phyloP scores from a whole-genome alignment of 106 monocot species.

The Iris macrosiphon region DNA sequence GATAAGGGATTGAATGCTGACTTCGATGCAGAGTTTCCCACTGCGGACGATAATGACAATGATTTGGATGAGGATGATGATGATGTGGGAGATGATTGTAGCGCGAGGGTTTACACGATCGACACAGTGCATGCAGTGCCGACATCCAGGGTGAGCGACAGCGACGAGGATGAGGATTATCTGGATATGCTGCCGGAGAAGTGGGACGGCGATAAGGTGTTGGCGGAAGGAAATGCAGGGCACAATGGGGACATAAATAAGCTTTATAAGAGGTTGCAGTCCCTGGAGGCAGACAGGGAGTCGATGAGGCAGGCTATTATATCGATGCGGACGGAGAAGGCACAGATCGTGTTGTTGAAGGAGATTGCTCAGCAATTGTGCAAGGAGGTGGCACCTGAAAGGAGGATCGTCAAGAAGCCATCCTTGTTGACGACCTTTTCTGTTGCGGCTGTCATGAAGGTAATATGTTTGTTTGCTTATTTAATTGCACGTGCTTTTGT shows the following conservation, averaged over 20 bases:
- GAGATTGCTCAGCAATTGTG: constrained; percentile 55
- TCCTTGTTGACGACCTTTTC: constrained; percentile 22
- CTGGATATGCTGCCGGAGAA: background rate
- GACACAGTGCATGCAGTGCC: constrained; percentile 37
- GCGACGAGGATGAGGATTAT: background rate
- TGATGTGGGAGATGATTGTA: constrained; percentile 11
- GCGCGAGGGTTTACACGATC: constrained; percentile 42
- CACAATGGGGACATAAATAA: constrained; percentile 46
- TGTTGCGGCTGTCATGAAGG: constrained; percentile 37
- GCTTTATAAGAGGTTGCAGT: constrained; percentile 54
- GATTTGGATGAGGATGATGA: background rate
- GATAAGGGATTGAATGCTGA: background rate
- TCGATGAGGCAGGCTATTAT: constrained; percentile 56
- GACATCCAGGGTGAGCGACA: constrained; percentile 1
- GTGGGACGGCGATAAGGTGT: background rate
- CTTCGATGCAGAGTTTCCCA: background rate
- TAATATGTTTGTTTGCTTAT: constrained; percentile 9
- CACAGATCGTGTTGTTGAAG: constrained; percentile 39
- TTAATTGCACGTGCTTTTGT: background rate
- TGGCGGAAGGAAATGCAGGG: constrained; percentile 2
- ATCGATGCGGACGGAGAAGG: constrained; percentile 48
- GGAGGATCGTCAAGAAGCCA: constrained; percentile 15
- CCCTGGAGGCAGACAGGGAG: constrained; percentile 63
- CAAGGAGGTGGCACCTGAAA: constrained; percentile 27
- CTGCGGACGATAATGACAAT: background rate